Base-by-base conservation (phyloP, 2,329 filamentous ascomycete genomes). In the Bisporella sp. region DNA sequence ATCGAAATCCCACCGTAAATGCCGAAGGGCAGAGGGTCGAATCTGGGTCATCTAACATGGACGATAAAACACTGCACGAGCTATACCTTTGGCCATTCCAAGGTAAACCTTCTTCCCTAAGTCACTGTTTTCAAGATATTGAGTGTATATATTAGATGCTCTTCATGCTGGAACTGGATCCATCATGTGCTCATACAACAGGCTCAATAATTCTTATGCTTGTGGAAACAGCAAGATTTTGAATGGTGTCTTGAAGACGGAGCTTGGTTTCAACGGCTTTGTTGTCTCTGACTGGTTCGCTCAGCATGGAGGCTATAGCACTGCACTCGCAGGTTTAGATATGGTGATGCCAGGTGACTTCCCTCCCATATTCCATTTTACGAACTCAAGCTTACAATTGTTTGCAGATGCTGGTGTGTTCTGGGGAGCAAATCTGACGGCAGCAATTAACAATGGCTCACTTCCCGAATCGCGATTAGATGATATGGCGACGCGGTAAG, bases 51-150 rank as follows among this genome's bases (percentile, higher is more conserved):
- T 76, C 77, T 42, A 85, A 84, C 59, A 71, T 87, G 13, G 84
- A 87, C 52, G 87, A 90, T 65, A 76, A 85, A 37, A 82, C 84
- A 0, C 63, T 88, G 56, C 85, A 89, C 60, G 86, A 89, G 66
- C 69, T 95, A 1, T 95, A 95, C 61, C 75, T 84, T 0, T 95
- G 89, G 88, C 89, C 89, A 0, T 95, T 95, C 66, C 84, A 81
- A 79, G 85, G 54, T 60, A 87, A 90, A 65, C 21, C 3, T 67
- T 89, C 5, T 91, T 89, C 62, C 71, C 84, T 30, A 90, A 87
- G 87, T 9, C 41, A 8, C 8, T 8, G 4, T 11, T 42, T 9
- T 2, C 41, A n/a, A n/a, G 8, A 21, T 42, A 42, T 42, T 42
- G 41, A 9, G 8, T n/a, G 28, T n/a, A n/a, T 42, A 21, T 29